phyloP scores from a whole-genome alignment of 345 rosid species.

The Pistacia atlantica region DNA sequence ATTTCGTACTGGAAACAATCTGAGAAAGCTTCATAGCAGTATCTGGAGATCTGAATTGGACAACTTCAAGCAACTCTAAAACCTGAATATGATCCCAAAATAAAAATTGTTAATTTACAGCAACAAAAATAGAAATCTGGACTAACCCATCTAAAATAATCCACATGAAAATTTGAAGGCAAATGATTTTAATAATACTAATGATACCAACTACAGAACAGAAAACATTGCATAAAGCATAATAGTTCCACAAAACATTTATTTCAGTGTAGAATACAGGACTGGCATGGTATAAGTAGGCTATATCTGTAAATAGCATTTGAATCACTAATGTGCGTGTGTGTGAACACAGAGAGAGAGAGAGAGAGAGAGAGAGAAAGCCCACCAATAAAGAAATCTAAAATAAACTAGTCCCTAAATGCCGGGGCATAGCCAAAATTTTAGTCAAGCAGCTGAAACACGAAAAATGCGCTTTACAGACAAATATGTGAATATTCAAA shows the following conservation, averaged over 20 bases:
- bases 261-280: neutral
- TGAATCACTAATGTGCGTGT: neutral
- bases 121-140: slow-evolving; percentile 18
- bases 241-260: neutral
- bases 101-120: slow-evolving; percentile 7
- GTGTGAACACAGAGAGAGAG: neutral
- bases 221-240: neutral
- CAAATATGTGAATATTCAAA: too few species aligned
- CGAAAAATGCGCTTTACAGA: too few species aligned
- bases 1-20: slow-evolving; percentile 59
- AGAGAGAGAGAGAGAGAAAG: slow-evolving; percentile 2
- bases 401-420: slow-evolving; percentile 1
- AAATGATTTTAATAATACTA: neutral
- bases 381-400: neutral
- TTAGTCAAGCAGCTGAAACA: too few species aligned
- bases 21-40: slow-evolving; percentile 70
- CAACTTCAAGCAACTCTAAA: slow-evolving; percentile 79
- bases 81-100: slow-evolving; percentile 51
- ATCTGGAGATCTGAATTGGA: slow-evolving; percentile 88
- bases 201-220: neutral
- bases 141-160: slow-evolving; percentile 5
- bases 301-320: neutral
- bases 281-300: neutral
- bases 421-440: too few species aligned
- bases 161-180: slow-evolving; percentile 3